phyloP scores from a whole-genome alignment of 305 asterid genomes.

The Solanum hybrid region DNA sequence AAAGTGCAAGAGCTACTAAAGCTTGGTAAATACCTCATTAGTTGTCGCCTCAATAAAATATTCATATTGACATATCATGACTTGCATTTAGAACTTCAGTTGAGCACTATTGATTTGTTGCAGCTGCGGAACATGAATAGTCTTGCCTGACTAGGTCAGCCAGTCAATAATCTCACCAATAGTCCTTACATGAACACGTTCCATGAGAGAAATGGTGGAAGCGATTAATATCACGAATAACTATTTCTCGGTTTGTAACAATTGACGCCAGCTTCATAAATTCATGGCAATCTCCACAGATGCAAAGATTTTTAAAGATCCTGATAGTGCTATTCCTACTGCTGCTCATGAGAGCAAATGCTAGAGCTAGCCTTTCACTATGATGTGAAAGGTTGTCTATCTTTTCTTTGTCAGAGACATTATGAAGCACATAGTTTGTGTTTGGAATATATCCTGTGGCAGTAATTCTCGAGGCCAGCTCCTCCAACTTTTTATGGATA shows the following conservation, averaged over 20 bases:
- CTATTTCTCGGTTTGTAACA: constrained; percentile 41
- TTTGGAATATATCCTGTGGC: constrained; percentile 58
- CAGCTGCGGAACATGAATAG: not conserved
- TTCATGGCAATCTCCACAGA: constrained; percentile 88
- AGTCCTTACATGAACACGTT: constrained; percentile 65
- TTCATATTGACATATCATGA: not conserved
- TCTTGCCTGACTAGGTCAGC: not conserved
- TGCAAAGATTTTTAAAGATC: constrained; percentile 74
- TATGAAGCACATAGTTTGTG: constrained; percentile 41
- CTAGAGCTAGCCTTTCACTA: constrained; percentile 87
- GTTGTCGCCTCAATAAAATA: not conserved
- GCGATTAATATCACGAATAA: constrained; percentile 51
- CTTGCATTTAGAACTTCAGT: constrained; percentile 1
- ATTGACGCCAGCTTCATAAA: constrained; percentile 62
- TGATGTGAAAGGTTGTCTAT: constrained; percentile 51
- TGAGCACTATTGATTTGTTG: not conserved
- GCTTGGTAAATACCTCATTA: not conserved
- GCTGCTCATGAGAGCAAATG: constrained; percentile 52
- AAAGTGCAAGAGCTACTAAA: not conserved
- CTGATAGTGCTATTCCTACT: constrained; percentile 31
- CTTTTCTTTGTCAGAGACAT: constrained; percentile 46
- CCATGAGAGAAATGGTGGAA: constrained; percentile 70
- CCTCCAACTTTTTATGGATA: constrained; percentile 47
- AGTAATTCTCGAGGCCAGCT: constrained; percentile 29
- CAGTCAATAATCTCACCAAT: constrained; percentile 45